These are phyloP conservation scores for Leccinellum rugosiceps DNA, from an alignment of 768 basidiomycete species.

Conservation along the genomic window DNA sequence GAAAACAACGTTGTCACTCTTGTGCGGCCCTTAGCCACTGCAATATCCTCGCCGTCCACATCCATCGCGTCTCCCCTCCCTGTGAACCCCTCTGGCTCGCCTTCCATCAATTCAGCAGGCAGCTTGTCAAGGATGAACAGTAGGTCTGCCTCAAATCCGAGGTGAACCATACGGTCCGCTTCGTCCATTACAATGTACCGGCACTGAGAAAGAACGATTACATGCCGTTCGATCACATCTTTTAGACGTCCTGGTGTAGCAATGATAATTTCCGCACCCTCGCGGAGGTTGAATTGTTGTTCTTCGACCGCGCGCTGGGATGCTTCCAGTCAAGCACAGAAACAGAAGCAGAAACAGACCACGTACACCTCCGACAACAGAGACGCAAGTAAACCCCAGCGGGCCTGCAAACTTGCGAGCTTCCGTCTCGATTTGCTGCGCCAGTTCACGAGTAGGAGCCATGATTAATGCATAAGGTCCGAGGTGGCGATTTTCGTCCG, in stretches of 20 bases:
- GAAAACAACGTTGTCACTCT: constrained; percentile 96
- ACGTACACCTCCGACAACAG: constrained; percentile 92
- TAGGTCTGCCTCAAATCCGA: constrained; percentile 93
- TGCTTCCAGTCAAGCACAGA: constrained; percentile 12
- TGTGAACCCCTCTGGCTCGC: constrained; percentile 45
- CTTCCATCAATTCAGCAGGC: constrained; percentile 83
- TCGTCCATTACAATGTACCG: constrained; percentile 99
- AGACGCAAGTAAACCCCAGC: constrained; percentile 90
- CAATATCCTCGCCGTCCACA: constrained; percentile 64
- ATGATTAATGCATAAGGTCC: constrained; percentile 93
- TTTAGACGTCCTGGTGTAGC: constrained; percentile 98
- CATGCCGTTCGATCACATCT: constrained; percentile 94
- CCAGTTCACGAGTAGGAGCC: constrained; percentile 97
- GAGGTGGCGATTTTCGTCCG: constrained; percentile 89
- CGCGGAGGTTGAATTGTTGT: constrained; percentile 96
- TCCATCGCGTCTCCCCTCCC: constrained; percentile 61
- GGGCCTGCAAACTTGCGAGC: constrained; percentile 88
- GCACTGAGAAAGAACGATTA: constrained; percentile 94
- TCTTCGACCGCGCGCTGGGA: constrained; percentile 86
- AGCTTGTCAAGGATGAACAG: constrained; percentile 93
- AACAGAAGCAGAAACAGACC: not conserved
- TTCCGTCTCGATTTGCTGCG: constrained; percentile 95
- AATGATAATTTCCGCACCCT: constrained; percentile 98
- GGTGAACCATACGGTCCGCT: constrained; percentile 97
- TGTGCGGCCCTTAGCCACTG: constrained; percentile 59